Evolutionary conservation across 495 filamentous ascomycete species (phyloP).

Genomic region (Trichocladium uniseriatum): DNA sequence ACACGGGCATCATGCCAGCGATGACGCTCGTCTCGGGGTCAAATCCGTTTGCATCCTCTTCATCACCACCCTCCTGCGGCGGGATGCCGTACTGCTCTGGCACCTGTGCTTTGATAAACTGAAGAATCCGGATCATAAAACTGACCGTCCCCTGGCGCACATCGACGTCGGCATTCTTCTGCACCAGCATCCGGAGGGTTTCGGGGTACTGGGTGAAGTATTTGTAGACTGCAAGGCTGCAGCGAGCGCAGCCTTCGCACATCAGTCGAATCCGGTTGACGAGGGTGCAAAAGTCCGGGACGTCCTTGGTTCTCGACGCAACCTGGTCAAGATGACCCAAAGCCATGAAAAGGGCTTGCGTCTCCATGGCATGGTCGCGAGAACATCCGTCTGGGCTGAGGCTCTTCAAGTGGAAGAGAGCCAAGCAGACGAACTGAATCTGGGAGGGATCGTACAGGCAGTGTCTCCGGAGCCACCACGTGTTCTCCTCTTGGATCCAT

Average conservation of each 20-base stretch:
- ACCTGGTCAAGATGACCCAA: conserved; percentile 72
- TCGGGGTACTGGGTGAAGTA: conserved; percentile 52
- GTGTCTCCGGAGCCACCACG: conserved; percentile 61
- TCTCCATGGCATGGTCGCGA: conserved; percentile 46
- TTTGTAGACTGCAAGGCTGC: conserved; percentile 49
- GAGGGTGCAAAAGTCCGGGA: conserved; percentile 51
- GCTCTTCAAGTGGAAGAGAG: conserved; percentile 44
- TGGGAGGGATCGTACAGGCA: conserved; percentile 73
- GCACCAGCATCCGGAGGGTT: conserved; percentile 54
- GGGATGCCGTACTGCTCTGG: conserved; percentile 34
- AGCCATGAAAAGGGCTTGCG: conserved; percentile 52
- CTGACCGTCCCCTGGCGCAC: conserved; percentile 51
- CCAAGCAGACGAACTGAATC: conserved; percentile 51
- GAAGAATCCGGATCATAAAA: conserved; percentile 48
- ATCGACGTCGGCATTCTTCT: conserved; percentile 51
- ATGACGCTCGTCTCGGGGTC: conserved; percentile 28
- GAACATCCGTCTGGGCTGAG: conserved; percentile 38
- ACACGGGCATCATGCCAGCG: conserved; percentile 29
- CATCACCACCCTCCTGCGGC: conserved; percentile 6
- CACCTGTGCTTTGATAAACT: conserved; percentile 37
- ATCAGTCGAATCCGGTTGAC: conserved; percentile 44
- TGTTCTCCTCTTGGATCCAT: conserved; percentile 63
- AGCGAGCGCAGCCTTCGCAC: conserved; percentile 46
- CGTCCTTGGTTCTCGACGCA: conserved; percentile 63
- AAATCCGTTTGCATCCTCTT: conserved; percentile 23